Evolutionary conservation across 176 grass and related monocot species (phyloP).

Genomic region (Eragrostis curvula): DNA sequence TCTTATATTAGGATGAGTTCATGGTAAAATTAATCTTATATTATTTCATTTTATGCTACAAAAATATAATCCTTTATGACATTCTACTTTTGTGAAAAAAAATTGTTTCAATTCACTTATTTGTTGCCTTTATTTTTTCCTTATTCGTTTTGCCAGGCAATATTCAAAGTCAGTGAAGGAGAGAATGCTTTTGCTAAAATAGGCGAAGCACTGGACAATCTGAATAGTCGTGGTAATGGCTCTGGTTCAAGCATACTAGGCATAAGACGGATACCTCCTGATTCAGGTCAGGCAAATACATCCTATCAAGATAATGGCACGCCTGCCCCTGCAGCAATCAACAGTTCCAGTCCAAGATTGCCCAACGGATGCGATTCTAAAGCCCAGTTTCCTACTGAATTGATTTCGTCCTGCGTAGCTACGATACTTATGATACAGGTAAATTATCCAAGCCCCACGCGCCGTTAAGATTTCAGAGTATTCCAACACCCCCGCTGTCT

Average conservation of each 20-base stretch:
- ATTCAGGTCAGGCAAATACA: conserved; percentile 71
- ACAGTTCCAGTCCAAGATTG: conserved; percentile 44
- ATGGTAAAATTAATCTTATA: conserved; percentile 9
- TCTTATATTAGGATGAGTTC: conserved; percentile 20
- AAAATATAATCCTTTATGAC: not conserved
- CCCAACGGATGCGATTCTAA: conserved; percentile 49
- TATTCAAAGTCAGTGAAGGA: conserved; percentile 75
- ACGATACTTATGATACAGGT: conserved; percentile 96
- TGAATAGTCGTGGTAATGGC: conserved; percentile 55
- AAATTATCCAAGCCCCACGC: not conserved
- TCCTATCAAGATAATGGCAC: conserved; percentile 56
- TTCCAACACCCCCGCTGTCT: not conserved
- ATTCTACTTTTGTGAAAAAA: not conserved
- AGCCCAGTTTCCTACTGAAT: conserved; percentile 62
- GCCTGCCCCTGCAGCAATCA: conserved; percentile 31
- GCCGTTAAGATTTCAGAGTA: not conserved
- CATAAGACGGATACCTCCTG: conserved; percentile 69
- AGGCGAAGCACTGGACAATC: conserved; percentile 74
- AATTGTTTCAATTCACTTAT: conserved; percentile 11
- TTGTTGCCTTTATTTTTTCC: not conserved
- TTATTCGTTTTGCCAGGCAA: conserved; percentile 56
- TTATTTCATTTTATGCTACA: conserved; percentile 22
- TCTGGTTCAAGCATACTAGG: conserved; percentile 75
- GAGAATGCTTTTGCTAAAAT: conserved; percentile 79
- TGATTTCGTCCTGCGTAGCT: conserved; percentile 87